phyloP scores from a whole-genome alignment of 1,139 yeast species.

The Pichia cactophila region DNA sequence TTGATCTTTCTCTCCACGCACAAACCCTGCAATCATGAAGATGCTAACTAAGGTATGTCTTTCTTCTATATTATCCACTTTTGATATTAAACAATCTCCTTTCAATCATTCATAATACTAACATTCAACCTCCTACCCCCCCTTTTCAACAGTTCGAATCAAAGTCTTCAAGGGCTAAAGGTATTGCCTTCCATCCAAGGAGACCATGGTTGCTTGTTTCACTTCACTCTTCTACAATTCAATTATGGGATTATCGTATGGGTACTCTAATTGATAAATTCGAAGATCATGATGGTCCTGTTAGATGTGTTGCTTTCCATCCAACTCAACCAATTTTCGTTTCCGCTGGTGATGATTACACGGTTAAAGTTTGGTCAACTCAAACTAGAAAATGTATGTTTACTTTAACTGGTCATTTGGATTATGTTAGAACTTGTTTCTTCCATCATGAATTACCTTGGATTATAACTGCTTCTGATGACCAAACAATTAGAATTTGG shows the following conservation, averaged over 20 bases:
- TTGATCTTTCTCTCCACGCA: background rate
- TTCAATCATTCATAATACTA: conserved; percentile 5
- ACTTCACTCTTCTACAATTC: conserved; percentile 89
- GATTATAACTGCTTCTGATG: conserved; percentile 95
- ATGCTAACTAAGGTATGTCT: conserved; percentile 72
- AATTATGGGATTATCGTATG: conserved; percentile 99
- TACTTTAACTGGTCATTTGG: conserved; percentile 88
- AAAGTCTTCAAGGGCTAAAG: conserved; percentile 97
- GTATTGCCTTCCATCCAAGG: conserved; percentile 95
- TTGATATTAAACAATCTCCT: background rate
- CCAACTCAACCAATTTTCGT: conserved; percentile 96
- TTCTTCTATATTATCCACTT: background rate
- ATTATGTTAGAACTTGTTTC: conserved; percentile 87
- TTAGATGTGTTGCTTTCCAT: conserved; percentile 90
- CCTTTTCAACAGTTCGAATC: conserved; percentile 68
- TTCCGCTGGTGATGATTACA: conserved; percentile 95
- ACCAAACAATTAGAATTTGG: conserved; percentile 98
- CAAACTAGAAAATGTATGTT: conserved; percentile 86
- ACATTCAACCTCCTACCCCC: conserved; percentile 11
- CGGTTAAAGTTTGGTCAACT: conserved; percentile 93
- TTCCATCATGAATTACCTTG: conserved; percentile 97
- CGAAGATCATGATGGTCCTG: conserved; percentile 98
- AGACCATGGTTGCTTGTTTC: conserved; percentile 96
- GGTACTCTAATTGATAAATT: conserved; percentile 94
- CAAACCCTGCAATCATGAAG: conserved; percentile 48